Evolutionary conservation across 208 protist species (phyloP).

Genomic region (Leishmania major): DNA sequence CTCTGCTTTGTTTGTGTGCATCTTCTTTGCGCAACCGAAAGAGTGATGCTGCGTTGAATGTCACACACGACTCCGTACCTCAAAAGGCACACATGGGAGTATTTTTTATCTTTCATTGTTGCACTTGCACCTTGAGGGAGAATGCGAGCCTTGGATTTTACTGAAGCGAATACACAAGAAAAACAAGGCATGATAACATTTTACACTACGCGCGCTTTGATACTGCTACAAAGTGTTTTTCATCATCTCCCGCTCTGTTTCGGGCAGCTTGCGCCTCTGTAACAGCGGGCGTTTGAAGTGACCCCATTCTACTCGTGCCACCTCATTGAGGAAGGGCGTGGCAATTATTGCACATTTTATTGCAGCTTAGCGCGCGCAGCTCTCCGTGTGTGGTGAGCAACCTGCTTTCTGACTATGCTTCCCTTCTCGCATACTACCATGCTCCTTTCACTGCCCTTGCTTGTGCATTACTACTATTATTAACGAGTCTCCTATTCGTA

Average conservation of each 20-base stretch:
- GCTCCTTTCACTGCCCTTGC: not conserved
- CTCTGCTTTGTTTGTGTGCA: not conserved
- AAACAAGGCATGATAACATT: too few species aligned
- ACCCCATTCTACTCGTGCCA: not conserved
- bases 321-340: not conserved
- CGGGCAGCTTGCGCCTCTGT: not conserved
- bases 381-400: not conserved
- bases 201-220: too few species aligned
- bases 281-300: not conserved
- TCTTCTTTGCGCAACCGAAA: not conserved
- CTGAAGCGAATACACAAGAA: not conserved
- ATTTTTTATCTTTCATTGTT: too few species aligned
- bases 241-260: not conserved
- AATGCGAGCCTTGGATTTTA: not conserved
- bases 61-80: not conserved
- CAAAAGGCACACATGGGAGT: not conserved
- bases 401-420: not conserved
- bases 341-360: not conserved
- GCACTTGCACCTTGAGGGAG: not conserved
- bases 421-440: not conserved
- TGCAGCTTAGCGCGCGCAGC: not conserved
- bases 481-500: not conserved
- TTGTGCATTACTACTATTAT: not conserved
- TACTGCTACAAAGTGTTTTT: not conserved
- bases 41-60: too few species aligned